These are phyloP conservation scores for Sambucus nigra DNA, from an alignment of 129 eudicot genomes.

Conservation along the genomic window DNA sequence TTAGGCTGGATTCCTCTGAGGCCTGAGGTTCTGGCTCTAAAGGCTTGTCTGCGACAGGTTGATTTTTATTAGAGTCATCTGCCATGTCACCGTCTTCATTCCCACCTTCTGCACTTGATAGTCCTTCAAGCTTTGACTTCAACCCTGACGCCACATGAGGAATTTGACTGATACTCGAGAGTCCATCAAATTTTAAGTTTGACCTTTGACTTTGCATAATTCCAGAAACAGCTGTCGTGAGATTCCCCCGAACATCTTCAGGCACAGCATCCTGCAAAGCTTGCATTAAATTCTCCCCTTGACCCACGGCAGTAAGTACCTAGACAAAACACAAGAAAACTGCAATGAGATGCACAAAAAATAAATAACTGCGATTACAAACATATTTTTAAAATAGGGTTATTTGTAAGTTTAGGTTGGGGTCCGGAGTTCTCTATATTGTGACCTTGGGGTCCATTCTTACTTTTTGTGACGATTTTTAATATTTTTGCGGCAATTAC, in stretches of 20 bases:
- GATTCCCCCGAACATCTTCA: slow-evolving; percentile 87
- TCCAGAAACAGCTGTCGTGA: slow-evolving; percentile 57
- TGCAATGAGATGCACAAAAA: background rate
- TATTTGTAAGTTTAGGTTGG: too few relatives aligned
- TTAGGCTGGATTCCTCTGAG: slow-evolving; percentile 19
- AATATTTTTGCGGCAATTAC: too few relatives aligned
- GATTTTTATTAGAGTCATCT: slow-evolving; percentile 21
- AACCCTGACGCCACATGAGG: slow-evolving; percentile 34
- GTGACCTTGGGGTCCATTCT: too few relatives aligned
- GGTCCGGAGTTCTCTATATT: too few relatives aligned
- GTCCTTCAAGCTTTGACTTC: slow-evolving; percentile 23
- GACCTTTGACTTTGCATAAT: slow-evolving; percentile 49
- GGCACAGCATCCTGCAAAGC: slow-evolving; percentile 98
- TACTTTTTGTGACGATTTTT: too few relatives aligned
- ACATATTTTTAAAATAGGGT: too few relatives aligned
- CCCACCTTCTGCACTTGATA: slow-evolving; percentile 17
- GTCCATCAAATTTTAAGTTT: slow-evolving; percentile 38
- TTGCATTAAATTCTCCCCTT: slow-evolving; percentile 72
- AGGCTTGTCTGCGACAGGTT: slow-evolving; percentile 25
- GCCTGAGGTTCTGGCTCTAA: slow-evolving; percentile 23
- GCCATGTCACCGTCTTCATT: slow-evolving; percentile 18
- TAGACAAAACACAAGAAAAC: slow-evolving; percentile 18
- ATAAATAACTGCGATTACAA: background rate
- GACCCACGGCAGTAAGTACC: slow-evolving; percentile 79
- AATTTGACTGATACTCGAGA: slow-evolving; percentile 20